Base-by-base conservation (phyloP, 2,329 filamentous ascomycete genomes). In the Periglandula ipomoeae region DNA sequence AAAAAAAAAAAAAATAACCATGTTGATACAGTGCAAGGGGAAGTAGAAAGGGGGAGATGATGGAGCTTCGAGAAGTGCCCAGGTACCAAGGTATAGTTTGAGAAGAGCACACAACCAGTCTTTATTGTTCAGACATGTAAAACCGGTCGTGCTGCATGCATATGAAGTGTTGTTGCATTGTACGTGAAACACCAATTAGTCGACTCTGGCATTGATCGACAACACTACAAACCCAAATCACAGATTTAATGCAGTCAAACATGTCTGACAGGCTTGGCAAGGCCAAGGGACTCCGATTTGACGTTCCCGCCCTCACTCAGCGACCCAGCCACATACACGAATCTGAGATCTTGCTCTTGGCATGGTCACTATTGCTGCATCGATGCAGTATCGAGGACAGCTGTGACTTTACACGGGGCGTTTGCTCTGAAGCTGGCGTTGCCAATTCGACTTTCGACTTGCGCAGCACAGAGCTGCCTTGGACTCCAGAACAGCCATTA, bases 281-380 rank as follows among this genome's bases (percentile, higher is more conserved):
- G 20, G 44, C 6, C 34, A 39, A 20, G 8, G 23, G n/a, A n/a
- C 44, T 46, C 24, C 8, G 10, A 10, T 46, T 46, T 6, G n/a
- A 39, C 15, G 11, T 46, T 30, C 23, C 44, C 15, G 44, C 22
- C 26, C 44, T 39, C 15, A n/a, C 24, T n/a, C 22, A 46, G 13
- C 32, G 22, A 22, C 17, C 22, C 19, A 6, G n/a, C 20, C 23
- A 39, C 44, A 30, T 13, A 22, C 32, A 13, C 4, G 44, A 27
- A 39, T 38, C 34, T 15, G 44, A 46, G 20, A 46, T 39, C 23
- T 27, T 46, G 34, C 44, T 46, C 23, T 46, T 46, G 34, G 34
- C 22, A 26, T 46, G 44, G 44, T 46, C 44, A 19, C 44, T 46
- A 20, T 23, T 46, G 7, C 22, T 46, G 34, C 44, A 32, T 9